Evolutionary conservation across 768 basidiomycete genomes (phyloP).

Genomic region (Coprinopsis marcescibilis): DNA sequence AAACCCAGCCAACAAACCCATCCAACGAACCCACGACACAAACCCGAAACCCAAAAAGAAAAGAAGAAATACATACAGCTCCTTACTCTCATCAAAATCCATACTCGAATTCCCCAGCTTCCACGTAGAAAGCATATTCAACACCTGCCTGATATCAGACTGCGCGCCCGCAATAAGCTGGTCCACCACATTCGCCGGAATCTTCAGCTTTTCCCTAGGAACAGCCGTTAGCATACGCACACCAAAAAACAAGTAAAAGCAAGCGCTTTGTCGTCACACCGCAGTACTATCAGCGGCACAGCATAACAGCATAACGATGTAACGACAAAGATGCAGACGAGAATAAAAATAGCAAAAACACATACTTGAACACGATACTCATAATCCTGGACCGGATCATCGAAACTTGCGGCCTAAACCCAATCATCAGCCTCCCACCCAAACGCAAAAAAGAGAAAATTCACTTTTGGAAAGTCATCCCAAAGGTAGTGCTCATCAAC

Average conservation of each 20-base stretch:
- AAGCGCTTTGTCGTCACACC: too few relatives aligned
- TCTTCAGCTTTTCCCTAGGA: conserved; percentile 82
- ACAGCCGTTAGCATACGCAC: conserved; percentile 2
- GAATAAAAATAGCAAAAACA: conserved; percentile 5
- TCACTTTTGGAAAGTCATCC: conserved; percentile 73
- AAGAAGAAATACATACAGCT: conserved; percentile 57
- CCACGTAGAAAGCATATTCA: conserved; percentile 99
- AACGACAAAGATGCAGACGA: neutral
- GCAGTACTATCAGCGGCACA: too few relatives aligned
- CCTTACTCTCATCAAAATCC: conserved; percentile 88
- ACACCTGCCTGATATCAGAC: conserved; percentile 93
- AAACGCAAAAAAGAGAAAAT: conserved; percentile 14
- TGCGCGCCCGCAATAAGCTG: conserved; percentile 85
- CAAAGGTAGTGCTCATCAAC: conserved; percentile 62
- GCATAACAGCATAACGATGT: too few relatives aligned
- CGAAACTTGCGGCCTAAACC: conserved; percentile 63
- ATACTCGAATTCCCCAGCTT: conserved; percentile 76
- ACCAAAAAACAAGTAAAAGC: too few relatives aligned
- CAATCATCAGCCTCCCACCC: conserved; percentile 7
- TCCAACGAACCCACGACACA: too few relatives aligned
- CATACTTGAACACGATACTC: conserved; percentile 86
- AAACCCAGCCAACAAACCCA: too few relatives aligned
- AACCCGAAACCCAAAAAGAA: neutral
- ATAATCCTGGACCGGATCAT: conserved; percentile 83
- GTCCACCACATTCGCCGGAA: conserved; percentile 89